Conservation (phyloP, 2,329 filamentous ascomycete species). For the Truncatella angustata region DNA sequence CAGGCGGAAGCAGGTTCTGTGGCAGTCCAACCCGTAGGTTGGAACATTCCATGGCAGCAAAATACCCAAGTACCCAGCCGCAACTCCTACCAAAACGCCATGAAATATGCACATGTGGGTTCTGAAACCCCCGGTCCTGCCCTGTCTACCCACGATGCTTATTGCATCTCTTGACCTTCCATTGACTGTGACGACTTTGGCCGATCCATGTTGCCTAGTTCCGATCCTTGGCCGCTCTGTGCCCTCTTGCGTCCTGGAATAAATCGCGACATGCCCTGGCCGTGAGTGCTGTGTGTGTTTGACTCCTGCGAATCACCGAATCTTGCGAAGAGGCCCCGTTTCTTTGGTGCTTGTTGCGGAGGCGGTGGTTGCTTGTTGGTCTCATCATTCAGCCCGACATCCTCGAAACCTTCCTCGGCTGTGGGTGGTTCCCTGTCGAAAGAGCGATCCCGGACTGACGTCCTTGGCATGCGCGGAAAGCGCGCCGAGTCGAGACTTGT, state of each 20-base stretch:
- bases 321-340: constrained; percentile 76
- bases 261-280: constrained; percentile 29
- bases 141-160: no score
- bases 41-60: no score
- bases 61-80: no score
- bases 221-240: constrained; percentile 29
- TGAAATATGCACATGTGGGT: no score
- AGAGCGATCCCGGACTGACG: constrained; percentile 55
- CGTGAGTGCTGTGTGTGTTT: constrained; percentile 18
- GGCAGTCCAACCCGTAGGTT: neutral
- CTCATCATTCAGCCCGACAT: constrained; percentile 83
- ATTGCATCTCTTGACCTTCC: constrained; percentile 25
- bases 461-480: constrained; percentile 60
- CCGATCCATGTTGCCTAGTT: constrained; percentile 28
- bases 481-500: constrained; percentile 78
- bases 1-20: no score
- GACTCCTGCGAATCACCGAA: constrained; percentile 61
- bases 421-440: constrained; percentile 63
- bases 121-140: no score
- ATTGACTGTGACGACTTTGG: constrained; percentile 27
- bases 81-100: neutral
- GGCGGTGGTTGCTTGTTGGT: constrained; percentile 45
- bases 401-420: constrained; percentile 81
- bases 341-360: constrained; percentile 53
- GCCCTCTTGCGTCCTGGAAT: constrained; percentile 32